Evolutionary conservation across 139 green algal species (phyloP).

Genomic region (Chlamydomonas eustigma): DNA sequence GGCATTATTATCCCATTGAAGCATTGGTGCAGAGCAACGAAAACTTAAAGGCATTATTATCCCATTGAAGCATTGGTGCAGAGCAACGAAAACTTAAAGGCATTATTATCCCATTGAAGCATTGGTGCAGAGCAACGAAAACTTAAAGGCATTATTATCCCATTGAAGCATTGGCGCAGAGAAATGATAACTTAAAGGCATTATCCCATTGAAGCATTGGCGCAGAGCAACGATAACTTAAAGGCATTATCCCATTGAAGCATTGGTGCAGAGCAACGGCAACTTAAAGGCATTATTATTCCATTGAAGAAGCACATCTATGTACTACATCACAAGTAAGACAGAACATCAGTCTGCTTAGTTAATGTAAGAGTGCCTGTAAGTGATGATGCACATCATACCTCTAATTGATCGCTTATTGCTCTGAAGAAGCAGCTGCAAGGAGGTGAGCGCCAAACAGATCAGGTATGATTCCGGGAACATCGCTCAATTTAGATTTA

Average conservation of each 20-base stretch:
- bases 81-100: not conserved
- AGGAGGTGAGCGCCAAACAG: not conserved
- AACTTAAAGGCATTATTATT: not conserved
- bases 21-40: not conserved
- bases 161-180: not conserved
- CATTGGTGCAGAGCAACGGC: not conserved
- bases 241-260: not conserved
- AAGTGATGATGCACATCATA: too few relatives aligned
- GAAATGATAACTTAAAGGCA: not conserved
- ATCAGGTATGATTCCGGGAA: not conserved
- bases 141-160: not conserved
- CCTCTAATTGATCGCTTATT: slow-evolving; percentile 57
- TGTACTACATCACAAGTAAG: too few relatives aligned
- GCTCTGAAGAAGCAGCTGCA: slow-evolving; percentile 59
- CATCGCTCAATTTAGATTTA: not conserved
- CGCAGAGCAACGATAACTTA: too few relatives aligned
- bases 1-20: not conserved
- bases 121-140: not conserved
- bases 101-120: not conserved
- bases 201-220: not conserved
- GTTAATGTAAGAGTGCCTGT: too few relatives aligned
- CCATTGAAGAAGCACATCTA: not conserved
- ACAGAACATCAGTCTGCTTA: too few relatives aligned
- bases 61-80: not conserved
- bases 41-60: not conserved